phyloP scores from a whole-genome alignment of 176 grass and related monocot species.

The Guadua angustifolia region DNA sequence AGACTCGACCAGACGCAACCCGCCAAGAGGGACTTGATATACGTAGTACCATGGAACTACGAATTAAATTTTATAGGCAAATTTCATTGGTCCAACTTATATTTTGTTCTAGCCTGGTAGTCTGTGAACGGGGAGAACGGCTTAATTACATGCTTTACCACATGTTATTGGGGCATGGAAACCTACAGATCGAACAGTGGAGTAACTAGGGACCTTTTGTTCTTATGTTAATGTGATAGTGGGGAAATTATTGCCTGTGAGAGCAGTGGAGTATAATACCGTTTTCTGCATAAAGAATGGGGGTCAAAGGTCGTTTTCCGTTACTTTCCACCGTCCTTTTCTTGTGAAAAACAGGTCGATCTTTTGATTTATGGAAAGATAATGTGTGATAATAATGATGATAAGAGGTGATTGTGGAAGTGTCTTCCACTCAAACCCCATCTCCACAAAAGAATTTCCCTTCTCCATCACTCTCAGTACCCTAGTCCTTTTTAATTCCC shows the following conservation, averaged over 20 bases:
- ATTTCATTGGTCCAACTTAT: no score
- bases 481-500: background rate
- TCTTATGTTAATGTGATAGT: background rate
- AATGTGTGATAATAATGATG: slow-evolving; percentile 14
- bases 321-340: background rate
- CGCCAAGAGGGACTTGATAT: no score
- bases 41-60: no score
- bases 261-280: background rate
- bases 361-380: slow-evolving; percentile 43
- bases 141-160: background rate
- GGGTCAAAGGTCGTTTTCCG: background rate
- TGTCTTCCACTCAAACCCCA: background rate
- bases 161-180: background rate
- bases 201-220: background rate
- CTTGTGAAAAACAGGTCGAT: background rate
- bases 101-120: background rate
- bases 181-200: no score
- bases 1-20: no score
- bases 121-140: background rate
- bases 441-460: background rate
- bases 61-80: no score
- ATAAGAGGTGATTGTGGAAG: background rate
- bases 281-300: background rate
- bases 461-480: background rate
- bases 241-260: background rate